Conservation (phyloP, 163 green algal genomes). For the Coccomyxa subellipsoidea region DNA sequence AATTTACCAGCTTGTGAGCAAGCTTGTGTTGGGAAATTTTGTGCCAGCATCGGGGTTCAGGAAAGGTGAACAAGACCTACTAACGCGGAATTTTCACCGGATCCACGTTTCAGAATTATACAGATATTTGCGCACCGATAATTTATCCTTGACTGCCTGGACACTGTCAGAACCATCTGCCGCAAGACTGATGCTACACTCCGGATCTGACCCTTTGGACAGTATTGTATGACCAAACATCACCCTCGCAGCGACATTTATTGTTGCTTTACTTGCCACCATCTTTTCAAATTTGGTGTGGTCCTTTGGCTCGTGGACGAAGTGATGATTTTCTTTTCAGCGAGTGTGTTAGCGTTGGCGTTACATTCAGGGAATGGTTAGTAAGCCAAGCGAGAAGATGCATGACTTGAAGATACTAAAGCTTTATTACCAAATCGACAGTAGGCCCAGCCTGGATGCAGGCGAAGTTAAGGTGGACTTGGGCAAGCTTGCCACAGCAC, state of each 20-base stretch:
- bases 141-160: not conserved
- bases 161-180: conserved; percentile 1
- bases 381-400: too few relatives aligned
- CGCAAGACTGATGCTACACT: not conserved
- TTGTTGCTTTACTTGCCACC: not conserved
- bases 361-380: too few relatives aligned
- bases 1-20: not conserved
- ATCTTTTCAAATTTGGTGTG: not conserved
- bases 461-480: too few relatives aligned
- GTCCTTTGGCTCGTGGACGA: not conserved
- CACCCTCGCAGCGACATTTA: not conserved
- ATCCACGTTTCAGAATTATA: not conserved
- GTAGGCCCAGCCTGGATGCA: too few relatives aligned
- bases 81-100: not conserved
- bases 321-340: not conserved
- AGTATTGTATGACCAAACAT: conserved; percentile 1
- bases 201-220: not conserved
- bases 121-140: not conserved
- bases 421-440: too few relatives aligned
- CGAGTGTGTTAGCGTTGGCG: not conserved
- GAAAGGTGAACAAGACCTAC: too few relatives aligned
- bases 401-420: too few relatives aligned
- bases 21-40: too few relatives aligned
- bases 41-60: too few relatives aligned
- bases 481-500: too few relatives aligned